phyloP scores from a whole-genome alignment of 2,329 filamentous ascomycete species.

The Talaromyces funiculosus region DNA sequence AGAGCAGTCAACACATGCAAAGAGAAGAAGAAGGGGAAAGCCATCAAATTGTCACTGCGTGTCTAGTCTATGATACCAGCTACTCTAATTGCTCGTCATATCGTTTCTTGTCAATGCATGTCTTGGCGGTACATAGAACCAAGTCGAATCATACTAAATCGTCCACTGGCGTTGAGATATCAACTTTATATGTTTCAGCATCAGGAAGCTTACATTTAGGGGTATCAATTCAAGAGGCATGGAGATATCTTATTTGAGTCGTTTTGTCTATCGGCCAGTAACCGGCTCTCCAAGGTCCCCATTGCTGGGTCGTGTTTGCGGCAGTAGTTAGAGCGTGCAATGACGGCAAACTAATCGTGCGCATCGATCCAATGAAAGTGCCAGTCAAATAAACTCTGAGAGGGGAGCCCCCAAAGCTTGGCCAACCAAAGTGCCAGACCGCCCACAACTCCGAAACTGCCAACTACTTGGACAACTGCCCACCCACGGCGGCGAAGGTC shows the following conservation, averaged over 20 bases:
- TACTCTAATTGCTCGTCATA: background rate
- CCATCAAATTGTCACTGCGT: background rate
- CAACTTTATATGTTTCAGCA: background rate
- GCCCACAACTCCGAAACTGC: slow-evolving; percentile 67
- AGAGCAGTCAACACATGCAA: background rate
- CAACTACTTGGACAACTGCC: slow-evolving; percentile 66
- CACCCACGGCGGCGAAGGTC: slow-evolving; percentile 60
- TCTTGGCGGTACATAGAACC: background rate
- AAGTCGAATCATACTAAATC: background rate
- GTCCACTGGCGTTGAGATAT: background rate
- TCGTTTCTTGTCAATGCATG: background rate
- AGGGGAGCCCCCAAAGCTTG: slow-evolving; percentile 28
- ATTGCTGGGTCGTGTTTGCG: background rate
- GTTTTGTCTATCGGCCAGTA: too few species aligned
- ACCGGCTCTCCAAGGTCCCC: background rate
- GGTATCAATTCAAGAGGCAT: background rate
- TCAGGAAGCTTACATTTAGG: background rate
- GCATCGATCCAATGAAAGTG: slow-evolving; percentile 11
- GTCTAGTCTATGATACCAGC: background rate
- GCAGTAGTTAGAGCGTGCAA: background rate
- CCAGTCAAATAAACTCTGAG: slow-evolving; percentile 13
- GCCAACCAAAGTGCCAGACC: slow-evolving; percentile 62
- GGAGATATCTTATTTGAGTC: background rate
- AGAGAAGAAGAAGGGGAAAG: background rate
- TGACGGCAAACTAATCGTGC: slow-evolving; percentile 3